Evolutionary conservation across 345 rosid species (phyloP), one percentile per base, ranked within the genome.

Genomic region (Sonneratia alba): DNA sequence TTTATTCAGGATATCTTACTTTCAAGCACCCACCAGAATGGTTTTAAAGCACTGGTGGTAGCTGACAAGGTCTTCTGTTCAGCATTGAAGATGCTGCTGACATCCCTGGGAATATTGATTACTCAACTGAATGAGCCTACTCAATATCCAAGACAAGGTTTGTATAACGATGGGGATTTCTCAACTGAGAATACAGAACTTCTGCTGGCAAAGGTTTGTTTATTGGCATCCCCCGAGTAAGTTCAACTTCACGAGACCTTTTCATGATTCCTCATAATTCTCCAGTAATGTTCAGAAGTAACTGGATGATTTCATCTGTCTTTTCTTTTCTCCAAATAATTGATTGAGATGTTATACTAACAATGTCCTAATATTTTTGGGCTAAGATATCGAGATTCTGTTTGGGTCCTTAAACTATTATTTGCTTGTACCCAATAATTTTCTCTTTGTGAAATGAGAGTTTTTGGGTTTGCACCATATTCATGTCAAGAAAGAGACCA

Each of bases 51-150:
- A 67, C 59, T 87, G 74, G 72, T 87, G 70, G 62, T 85, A 79
- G 81, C 88, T 24, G 92, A 87, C 22, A 79, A 78, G 68, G 62
- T 77, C 37, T 87, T 82, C 74, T 87, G 89, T 89, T 77, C 83
- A 55, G 74, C 85, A 11, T 68, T 87, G 78, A 85, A 83, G 83
- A 73, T 73, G 63, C 76, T 87, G 79, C 71, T 87, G 71, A 64
- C 68, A 32, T 85, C 82, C 45, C 80, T 84, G 82, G 88, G 85
- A 47, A 55, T 85, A 77, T 82, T 83, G 38, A 84, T 78, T 79
- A 68, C 68, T 73, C 88, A 75, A 67, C 72, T 81, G 70, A 77
- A 81, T 70, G 80, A 72, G 73, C 75, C 70, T 57, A 75, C 38
- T 62, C 15, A 13, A 34, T 62, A 62, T 34, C 19, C 19, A 62